Evolutionary conservation across 805 yeast genomes (phyloP).

Genomic region (Kluyveromyces dobzhanskii): DNA sequence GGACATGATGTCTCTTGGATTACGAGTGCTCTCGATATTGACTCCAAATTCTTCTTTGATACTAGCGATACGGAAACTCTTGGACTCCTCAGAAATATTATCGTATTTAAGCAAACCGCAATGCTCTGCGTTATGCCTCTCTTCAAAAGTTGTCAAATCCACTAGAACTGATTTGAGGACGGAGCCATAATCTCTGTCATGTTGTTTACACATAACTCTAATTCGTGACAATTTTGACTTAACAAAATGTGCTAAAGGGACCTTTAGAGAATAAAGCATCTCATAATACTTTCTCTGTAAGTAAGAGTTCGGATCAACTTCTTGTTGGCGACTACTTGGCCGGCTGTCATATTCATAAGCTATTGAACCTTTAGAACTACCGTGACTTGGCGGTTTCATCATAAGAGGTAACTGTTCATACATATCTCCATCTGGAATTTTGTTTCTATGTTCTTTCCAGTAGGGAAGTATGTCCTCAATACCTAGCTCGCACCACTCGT

Average conservation of each 20-base stretch:
- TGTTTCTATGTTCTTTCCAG: slow-evolving; percentile 6
- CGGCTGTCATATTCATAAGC: background rate
- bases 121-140: slow-evolving; percentile 29
- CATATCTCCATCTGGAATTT: slow-evolving; percentile 1
- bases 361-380: background rate
- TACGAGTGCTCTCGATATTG: background rate
- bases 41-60: background rate
- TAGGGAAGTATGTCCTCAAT: slow-evolving; percentile 3
- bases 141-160: slow-evolving; percentile 34
- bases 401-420: slow-evolving; percentile 1
- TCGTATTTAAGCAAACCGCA: slow-evolving; percentile 25
- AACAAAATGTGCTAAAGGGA: slow-evolving; percentile 33
- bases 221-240: slow-evolving; percentile 45
- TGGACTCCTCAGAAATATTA: background rate
- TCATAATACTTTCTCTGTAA: slow-evolving; percentile 30
- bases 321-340: background rate
- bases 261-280: slow-evolving; percentile 27
- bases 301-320: slow-evolving; percentile 17
- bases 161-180: slow-evolving; percentile 28
- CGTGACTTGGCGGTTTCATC: slow-evolving; percentile 5
- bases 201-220: slow-evolving; percentile 33
- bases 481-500: slow-evolving; percentile 4
- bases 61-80: background rate
- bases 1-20: slow-evolving; percentile 8
- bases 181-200: slow-evolving; percentile 12